Evolutionary conservation across 805 yeast genomes (phyloP).

Genomic region (Blastobotrys chiropterorum): DNA sequence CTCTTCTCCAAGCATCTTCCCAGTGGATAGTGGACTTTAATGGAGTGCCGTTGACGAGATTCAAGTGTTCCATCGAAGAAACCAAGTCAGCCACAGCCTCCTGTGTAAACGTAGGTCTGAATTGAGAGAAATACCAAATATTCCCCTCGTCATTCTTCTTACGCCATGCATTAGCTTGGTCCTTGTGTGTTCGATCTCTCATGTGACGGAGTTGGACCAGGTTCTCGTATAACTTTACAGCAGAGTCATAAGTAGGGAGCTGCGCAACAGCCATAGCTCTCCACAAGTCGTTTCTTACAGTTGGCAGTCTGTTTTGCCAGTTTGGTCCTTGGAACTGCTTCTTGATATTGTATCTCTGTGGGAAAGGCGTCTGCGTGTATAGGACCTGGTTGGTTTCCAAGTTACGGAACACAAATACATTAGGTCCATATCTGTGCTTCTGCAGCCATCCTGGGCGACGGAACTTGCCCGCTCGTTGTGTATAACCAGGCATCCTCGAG

Average conservation of each 20-base stretch:
- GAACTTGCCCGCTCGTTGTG: slow-evolving; percentile 31
- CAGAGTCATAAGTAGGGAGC: slow-evolving; percentile 51
- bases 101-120: slow-evolving; percentile 82
- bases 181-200: slow-evolving; percentile 56
- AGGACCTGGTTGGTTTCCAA: slow-evolving; percentile 84
- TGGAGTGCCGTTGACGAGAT: slow-evolving; percentile 36
- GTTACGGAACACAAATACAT: slow-evolving; percentile 76
- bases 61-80: slow-evolving; percentile 47
- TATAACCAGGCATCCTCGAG: slow-evolving; percentile 5
- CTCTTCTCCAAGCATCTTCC: slow-evolving; percentile 87
- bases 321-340: slow-evolving; percentile 74
- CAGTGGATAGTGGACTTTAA: slow-evolving; percentile 51
- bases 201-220: slow-evolving; percentile 66
- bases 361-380: slow-evolving; percentile 76
- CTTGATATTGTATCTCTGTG: slow-evolving; percentile 44
- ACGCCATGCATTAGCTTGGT: slow-evolving; percentile 60
- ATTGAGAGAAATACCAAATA: slow-evolving; percentile 82
- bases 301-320: slow-evolving; percentile 83
- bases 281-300: slow-evolving; percentile 82
- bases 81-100: slow-evolving; percentile 85
- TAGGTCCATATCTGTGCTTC: slow-evolving; percentile 67
- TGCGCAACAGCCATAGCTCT: slow-evolving; percentile 80
- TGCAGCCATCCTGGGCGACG: slow-evolving; percentile 55
- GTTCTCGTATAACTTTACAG: slow-evolving; percentile 68
- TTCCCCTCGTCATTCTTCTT: slow-evolving; percentile 70